Evolutionary conservation across 1,139 yeast genomes (phyloP), one percentile per base, ranked within the genome.

Genomic region (Martiniozyma asiatica): DNA sequence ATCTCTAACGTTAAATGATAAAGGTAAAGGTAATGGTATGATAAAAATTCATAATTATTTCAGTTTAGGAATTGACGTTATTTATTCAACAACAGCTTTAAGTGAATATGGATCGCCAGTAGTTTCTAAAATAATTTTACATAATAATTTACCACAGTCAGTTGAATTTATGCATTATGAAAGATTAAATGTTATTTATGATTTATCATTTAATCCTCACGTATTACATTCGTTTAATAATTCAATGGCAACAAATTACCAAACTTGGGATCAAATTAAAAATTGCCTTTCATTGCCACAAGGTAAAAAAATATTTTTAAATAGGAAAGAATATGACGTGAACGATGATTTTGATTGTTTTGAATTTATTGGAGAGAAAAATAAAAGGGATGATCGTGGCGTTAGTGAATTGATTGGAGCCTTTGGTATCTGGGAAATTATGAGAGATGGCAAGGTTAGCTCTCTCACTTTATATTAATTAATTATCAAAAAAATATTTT

Each of bases 31-130:
- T 23, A 14, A 31, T 18, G 9, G 14, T 17, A 16, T 13, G 5
- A 9, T 24, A 5, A 65, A 63, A 37, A 67, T 71, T 40, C 77
- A 72, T 47, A 72, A 71, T 43, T 72, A 73, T 45, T 72, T 61
- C 45, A 49, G 58, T 17, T 56, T 50, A 35, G 80, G 80, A 0
- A 47, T 72, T 26, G 79, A 72, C 44, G 48, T 71, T 5, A 48
- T 71, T 22, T 73, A 69, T 43, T 64, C 64, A 34, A 45, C 64
- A 26, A 57, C 56, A 37, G 34, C 38, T 2, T 31, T 40, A 4
- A 34, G 35, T 4, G 39, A 35, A 26, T 34, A 35, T 3, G 39
- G 34, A 28, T 50, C 48, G 2, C 40, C 48, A 4, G 44, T 52
- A 0, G 48, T 69, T 15, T 53, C 53, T 24, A 68, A 68, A 34